Evolutionary conservation across 1,284 basidiomycete species (phyloP), one percentile per base, ranked within the genome.

Genomic region (Cutaneotrichosporon sp.): DNA sequence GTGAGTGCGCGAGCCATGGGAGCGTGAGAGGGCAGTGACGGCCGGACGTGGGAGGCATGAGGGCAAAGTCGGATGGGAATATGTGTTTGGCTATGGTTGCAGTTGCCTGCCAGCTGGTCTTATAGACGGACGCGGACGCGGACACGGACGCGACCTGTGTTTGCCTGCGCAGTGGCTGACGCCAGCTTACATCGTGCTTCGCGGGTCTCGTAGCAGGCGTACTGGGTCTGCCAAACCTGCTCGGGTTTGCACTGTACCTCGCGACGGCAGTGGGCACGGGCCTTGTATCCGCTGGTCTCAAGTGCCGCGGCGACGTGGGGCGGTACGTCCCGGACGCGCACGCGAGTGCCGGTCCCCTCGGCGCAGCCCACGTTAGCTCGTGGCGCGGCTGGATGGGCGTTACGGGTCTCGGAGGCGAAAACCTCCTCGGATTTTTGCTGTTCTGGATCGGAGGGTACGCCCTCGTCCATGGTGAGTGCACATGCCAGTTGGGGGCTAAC

Each of bases 391-490:
- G 69, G 67, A 73, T 78, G 65, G 86, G 85, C 52, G 75, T 90
- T 39, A 74, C 84, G 44, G 88, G 86, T 54, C 84, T 90, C 0
- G 87, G 88, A 12, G 85, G 88, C 73, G 89, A 92, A 74, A 90
- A 90, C 61, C 77, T 85, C 17, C 86, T 88, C 64, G 88, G 88
- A 1, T 93, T 90, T 68, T 80, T 93, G 56, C 79, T 92, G 41
- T 84, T 87, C 34, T 93, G 89, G 89, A 93, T 90, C 36, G 77
- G 91, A 53, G 87, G 89, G 71, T 91, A 87, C 72, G 88, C 58
- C 33, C 46, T 60, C 10, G 39, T 60, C 8, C 58, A 60, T 54
- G 58, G 58, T 60, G 49, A 53, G 57, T 52, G 13, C 13, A 1
- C 12, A 4, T 9, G n/a, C 22, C 15, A 26, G 12, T 22, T 3